A percentile compares a stretch with the other conserved stretches of the same genome.
phyloP scores from a whole-genome alignment of 2,329 filamentous ascomycete species.

The Pseudocercospora eumusae region DNA sequence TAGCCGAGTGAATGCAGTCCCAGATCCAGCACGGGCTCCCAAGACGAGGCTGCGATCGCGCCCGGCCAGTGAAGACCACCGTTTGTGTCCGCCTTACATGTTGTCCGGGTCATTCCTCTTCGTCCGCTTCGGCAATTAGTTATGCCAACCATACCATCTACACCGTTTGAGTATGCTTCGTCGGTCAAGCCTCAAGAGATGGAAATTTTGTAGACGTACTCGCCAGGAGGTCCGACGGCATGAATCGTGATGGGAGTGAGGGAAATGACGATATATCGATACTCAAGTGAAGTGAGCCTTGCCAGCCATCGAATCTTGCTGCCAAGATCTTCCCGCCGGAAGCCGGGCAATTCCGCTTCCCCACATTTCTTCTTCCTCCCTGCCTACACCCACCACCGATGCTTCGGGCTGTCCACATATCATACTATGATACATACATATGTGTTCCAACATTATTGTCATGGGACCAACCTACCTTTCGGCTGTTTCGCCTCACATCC shows the following conservation, averaged over 20 bases:
- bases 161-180: slow-evolving; percentile 13
- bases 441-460: neutral
- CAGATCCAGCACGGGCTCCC: no score
- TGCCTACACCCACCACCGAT: neutral
- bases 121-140: slow-evolving; percentile 2
- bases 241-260: slow-evolving; percentile 10
- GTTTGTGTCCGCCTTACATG: neutral
- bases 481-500: neutral
- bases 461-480: neutral
- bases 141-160: slow-evolving; percentile 23
- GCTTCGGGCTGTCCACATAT: neutral
- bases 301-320: neutral
- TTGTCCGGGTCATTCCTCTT: neutral
- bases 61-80: neutral
- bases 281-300: slow-evolving; percentile 5
- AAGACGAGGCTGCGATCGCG: no score
- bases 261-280: slow-evolving; percentile 18
- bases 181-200: slow-evolving; percentile 4
- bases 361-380: neutral
- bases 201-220: slow-evolving; percentile 12
- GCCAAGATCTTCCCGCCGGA: no score
- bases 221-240: slow-evolving; percentile 9
- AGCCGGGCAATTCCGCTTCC: neutral
- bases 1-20: no score
- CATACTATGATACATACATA: no score